Conservation (phyloP, 495 filamentous ascomycete species). For the Peziza echinospora region DNA sequence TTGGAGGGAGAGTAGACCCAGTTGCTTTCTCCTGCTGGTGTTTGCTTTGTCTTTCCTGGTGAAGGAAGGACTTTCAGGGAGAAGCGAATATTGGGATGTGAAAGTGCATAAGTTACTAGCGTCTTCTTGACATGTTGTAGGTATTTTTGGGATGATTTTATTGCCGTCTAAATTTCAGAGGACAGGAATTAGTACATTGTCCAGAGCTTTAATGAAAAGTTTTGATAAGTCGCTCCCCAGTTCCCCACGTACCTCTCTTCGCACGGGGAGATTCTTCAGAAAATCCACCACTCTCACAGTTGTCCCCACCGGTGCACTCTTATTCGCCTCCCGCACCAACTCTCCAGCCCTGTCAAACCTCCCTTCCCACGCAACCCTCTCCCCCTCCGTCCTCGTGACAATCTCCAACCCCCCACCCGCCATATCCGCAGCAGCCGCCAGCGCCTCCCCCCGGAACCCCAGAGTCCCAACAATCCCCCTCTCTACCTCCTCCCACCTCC, state of each 20-base stretch:
- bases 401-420: constrained; percentile 36
- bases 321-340: constrained; percentile 23
- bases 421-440: constrained; percentile 56
- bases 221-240: too few species aligned
- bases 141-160: not conserved
- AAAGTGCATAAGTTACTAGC: constrained; percentile 54
- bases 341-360: constrained; percentile 31
- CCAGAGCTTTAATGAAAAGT: too few species aligned
- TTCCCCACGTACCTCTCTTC: constrained; percentile 29
- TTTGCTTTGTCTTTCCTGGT: constrained; percentile 3
- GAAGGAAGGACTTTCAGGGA: constrained; percentile 38
- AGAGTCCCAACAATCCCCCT: constrained; percentile 42
- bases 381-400: constrained; percentile 47
- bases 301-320: constrained; percentile 46
- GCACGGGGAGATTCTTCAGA: constrained; percentile 50
- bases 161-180: not conserved
- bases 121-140: constrained; percentile 24
- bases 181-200: too few species aligned
- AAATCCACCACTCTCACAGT: constrained; percentile 48
- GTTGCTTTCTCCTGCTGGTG: constrained; percentile 29
- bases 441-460: constrained; percentile 74
- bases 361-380: constrained; percentile 39
- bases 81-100: constrained; percentile 40
- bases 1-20: constrained; percentile 52
- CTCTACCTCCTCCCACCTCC: constrained; percentile 45